Base-by-base conservation (phyloP, 768 basidiomycete species). In the Mrakia gelida region DNA sequence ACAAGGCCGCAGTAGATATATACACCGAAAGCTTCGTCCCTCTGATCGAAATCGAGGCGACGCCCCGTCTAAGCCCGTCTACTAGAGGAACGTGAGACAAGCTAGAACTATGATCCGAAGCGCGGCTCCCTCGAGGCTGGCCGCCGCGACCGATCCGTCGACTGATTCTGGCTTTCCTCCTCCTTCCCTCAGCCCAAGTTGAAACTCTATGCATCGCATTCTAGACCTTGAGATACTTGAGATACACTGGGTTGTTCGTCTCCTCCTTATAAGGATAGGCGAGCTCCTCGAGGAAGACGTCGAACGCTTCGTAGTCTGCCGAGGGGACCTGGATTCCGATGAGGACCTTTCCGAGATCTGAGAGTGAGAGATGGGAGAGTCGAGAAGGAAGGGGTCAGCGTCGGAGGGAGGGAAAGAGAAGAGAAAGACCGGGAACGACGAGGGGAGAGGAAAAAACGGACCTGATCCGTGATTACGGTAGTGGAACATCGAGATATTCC, bases 391-490 rank as follows among this genome's bases (percentile, higher is more conserved):
- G 32, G 9, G 28, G 38, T 62, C 72, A 49, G 49, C n/a, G 26
- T 38, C 63, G 63, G 30, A 49, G 63, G 49, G 56, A 9, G 16
- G 43, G 52, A 23, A 62, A 26, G 52, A 23, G 32, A 10, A 6
- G 30, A 32, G 38, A 23, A 62, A 23, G 67, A 30, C 15, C 21
- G 34, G 38, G 67, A 68, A 68, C 54, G 45, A 59, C 11, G n/a
- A n/a, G 18, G 45, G 56, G n/a, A 71, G n/a, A 38, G 70, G 4
- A 79, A 76, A 23, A 38, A 28, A 87, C 91, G 78, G 81, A 93
- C 95, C 95, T 82, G 92, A 94, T 43, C 97, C 97, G 79, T 98
- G 96, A 83, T 98, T 98, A 75, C 97, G 89, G 85, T 99, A 99
- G 84, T 99, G 97, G 86, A 98, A 99, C 80, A 99, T 84, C 1